These are phyloP conservation scores for Picea engelmannii DNA, from an alignment of 83 land plant genomes.

Conservation along the genomic window DNA sequence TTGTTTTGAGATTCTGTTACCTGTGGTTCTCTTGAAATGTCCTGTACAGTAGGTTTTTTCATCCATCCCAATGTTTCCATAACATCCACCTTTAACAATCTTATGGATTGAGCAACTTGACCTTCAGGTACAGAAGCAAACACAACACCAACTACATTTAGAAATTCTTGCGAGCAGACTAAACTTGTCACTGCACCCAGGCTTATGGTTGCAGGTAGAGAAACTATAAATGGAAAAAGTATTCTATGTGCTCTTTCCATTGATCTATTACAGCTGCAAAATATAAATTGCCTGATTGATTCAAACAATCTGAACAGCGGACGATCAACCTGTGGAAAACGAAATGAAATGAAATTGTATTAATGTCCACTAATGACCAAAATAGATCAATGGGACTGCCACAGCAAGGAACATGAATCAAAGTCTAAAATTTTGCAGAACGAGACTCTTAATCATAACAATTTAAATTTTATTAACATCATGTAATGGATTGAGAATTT, in stretches of 20 bases:
- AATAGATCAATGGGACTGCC: no score
- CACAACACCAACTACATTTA: slow-evolving; percentile 31
- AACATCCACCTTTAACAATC: slow-evolving; percentile 33
- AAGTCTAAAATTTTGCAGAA: no score
- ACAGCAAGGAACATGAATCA: no score
- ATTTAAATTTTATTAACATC: no score
- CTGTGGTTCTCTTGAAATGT: no score
- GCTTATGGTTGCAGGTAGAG: slow-evolving; percentile 17
- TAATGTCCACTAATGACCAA: no score
- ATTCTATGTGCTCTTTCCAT: background rate
- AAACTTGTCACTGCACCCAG: slow-evolving; percentile 32
- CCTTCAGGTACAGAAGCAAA: slow-evolving; percentile 63
- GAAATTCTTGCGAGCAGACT: slow-evolving; percentile 35
- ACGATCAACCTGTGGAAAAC: no score
- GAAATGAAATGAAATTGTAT: no score
- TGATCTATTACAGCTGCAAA: background rate
- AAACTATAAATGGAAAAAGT: background rate
- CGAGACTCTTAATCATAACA: no score
- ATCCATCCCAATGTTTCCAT: slow-evolving; percentile 46
- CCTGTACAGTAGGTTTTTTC: slow-evolving; percentile 19
- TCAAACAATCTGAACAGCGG: no score
- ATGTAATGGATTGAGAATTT: no score
- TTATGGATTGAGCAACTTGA: slow-evolving; percentile 44
- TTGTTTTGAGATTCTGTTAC: no score
- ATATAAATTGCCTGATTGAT: slow-evolving; percentile 31